phyloP scores from a whole-genome alignment of 148 eudicot genomes.

The Fagopyrum esculentum region DNA sequence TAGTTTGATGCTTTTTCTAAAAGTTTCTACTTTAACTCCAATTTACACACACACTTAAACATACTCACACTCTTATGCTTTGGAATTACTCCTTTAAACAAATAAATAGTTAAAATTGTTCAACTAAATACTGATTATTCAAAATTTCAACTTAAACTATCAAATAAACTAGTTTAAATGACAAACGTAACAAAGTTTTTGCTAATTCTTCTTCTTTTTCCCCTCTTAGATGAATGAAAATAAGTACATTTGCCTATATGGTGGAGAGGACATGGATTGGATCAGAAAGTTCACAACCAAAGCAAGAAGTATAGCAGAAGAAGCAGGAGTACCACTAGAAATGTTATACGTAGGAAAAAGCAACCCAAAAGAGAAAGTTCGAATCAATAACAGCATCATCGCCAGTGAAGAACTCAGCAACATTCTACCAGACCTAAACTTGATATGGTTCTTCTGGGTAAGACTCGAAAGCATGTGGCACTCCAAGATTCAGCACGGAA shows the following conservation, averaged over 20 bases:
- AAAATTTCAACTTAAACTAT: no score
- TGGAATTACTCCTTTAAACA: no score
- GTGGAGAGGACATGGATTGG: conserved; percentile 81
- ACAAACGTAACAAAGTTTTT: not conserved
- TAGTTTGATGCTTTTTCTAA: no score
- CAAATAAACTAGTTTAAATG: no score
- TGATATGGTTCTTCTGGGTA: conserved; percentile 77
- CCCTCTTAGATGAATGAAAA: conserved; percentile 32
- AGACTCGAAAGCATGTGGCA: conserved; percentile 84
- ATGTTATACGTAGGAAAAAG: conserved; percentile 76
- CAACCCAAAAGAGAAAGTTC: conserved; percentile 48
- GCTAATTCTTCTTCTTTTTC: not conserved
- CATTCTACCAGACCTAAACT: conserved; percentile 36
- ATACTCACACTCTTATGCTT: no score
- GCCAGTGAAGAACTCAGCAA: conserved; percentile 39
- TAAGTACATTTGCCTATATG: conserved; percentile 59
- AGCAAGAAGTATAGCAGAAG: conserved; percentile 29
- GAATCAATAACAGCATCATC: conserved; percentile 29
- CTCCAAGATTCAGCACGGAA: conserved; percentile 58
- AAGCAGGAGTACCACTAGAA: conserved; percentile 39
- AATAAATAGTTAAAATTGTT: no score
- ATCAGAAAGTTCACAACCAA: conserved; percentile 42
- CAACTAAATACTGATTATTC: no score
- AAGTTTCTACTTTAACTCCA: no score
- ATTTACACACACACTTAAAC: no score